Evolutionary conservation across 441 rosid species (phyloP), one percentile per base, ranked within the genome.

Genomic region (Corymbia citriodora): DNA sequence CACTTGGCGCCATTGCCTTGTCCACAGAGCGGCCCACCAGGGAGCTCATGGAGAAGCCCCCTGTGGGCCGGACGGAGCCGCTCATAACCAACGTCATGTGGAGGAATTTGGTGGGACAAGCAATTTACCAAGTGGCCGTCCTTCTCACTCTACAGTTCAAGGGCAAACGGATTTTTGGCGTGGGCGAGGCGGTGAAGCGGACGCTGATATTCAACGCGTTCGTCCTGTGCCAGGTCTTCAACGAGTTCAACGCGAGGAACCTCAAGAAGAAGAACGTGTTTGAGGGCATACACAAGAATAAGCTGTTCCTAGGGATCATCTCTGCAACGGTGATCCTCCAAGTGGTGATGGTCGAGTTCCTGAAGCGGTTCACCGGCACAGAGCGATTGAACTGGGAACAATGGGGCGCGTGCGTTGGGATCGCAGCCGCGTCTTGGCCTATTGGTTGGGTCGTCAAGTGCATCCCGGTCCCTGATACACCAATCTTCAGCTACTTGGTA

Each of bases 201-300:
- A 97, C 98, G 2, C 87, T 96, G 57, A 95, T 97, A 53, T 96
- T 97, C 94, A 97, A 96, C 89, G 91, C 96, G 14, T 96, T 96
- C 57, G 97, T 97, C 57, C 93, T 96, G 65, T 96, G 98, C 94
- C 99, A 96, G 92, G 97, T 97, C 82, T 96, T 96, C 94, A 97
- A 97, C 40, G 96, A 95, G 89, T 97, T 97, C 95, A 96, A 96
- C 29, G 94, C 97, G 29, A 94, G 99, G 93, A 95, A 93, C 89
- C 90, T 95, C 89, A 96, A 95, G 90, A 94, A 96, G 94, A 92
- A 91, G 91, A 97, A 97, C 59, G 97, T 97, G 63, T 96, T 97
- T 90, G 88, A 92, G 91, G 99, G 95, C 11, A 82, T 96, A 63
- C 95, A 91, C 90, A 93, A 90, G 92, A 96, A 96, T 90, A 92